Conservation (phyloP, 2,329 filamentous ascomycete species). For the Fusarium caatingaense region DNA sequence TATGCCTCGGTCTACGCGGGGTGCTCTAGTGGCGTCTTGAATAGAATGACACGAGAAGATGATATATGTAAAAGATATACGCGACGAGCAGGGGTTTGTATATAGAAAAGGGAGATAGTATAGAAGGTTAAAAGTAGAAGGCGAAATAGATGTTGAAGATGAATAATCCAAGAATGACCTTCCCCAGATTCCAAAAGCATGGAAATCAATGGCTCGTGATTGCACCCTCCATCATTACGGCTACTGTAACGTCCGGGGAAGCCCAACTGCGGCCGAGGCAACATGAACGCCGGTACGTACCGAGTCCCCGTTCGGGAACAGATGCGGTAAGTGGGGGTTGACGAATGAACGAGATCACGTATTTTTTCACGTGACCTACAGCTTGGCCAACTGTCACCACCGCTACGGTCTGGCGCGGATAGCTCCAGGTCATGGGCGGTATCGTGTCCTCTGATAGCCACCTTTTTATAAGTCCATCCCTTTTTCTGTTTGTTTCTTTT, state of each 20-base stretch:
- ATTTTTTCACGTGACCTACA: slow-evolving; percentile 35
- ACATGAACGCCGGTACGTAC: slow-evolving; percentile 34
- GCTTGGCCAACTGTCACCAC: slow-evolving; percentile 47
- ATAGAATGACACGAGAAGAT: background rate
- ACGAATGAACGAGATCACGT: slow-evolving; percentile 19
- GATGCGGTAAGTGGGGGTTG: slow-evolving; percentile 42
- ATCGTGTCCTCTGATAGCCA: slow-evolving; percentile 47
- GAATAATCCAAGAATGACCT: slow-evolving; percentile 29
- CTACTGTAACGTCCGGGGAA: slow-evolving; percentile 41
- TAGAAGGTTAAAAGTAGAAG: background rate
- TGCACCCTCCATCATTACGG: slow-evolving; percentile 18
- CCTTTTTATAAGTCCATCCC: slow-evolving; percentile 31
- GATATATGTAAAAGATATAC: background rate
- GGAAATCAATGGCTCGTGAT: slow-evolving; percentile 42
- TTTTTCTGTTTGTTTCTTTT: slow-evolving; percentile 23
- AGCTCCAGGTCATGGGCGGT: slow-evolving; percentile 45
- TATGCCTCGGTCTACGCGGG: slow-evolving; percentile 36
- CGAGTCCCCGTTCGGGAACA: slow-evolving; percentile 10
- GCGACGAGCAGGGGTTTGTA: background rate
- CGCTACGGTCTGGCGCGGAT: slow-evolving; percentile 37
- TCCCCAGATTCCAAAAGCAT: slow-evolving; percentile 21
- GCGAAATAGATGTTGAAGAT: slow-evolving; percentile 18
- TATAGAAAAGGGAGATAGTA: background rate
- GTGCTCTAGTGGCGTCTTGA: slow-evolving; percentile 9
- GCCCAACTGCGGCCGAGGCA: slow-evolving; percentile 38